Evolutionary conservation across 306 rosid genomes (phyloP).

Genomic region (Cyamopsis tetragonoloba): DNA sequence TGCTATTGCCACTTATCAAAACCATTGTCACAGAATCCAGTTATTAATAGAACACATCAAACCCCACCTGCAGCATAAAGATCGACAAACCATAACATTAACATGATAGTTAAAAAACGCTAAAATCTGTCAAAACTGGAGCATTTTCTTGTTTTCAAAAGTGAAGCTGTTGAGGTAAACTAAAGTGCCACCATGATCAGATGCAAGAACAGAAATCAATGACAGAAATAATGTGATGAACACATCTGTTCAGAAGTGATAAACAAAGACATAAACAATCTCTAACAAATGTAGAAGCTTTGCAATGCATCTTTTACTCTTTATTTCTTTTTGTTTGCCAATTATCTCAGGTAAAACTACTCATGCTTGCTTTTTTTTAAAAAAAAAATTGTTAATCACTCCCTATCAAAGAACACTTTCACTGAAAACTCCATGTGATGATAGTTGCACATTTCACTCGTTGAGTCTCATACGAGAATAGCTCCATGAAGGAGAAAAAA

Average conservation of each 20-base stretch:
- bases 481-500: too few relatives aligned
- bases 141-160: background rate
- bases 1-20: conserved; percentile 44
- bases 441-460: background rate
- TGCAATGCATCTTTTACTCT: background rate
- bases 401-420: background rate
- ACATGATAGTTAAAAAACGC: background rate
- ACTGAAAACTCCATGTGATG: background rate
- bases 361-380: background rate
- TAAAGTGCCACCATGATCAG: background rate
- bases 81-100: background rate
- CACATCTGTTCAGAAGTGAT: background rate
- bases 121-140: background rate
- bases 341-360: background rate
- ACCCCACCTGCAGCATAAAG: conserved; percentile 32
- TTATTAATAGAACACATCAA: conserved; percentile 3
- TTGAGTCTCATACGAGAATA: too few relatives aligned
- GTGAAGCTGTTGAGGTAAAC: background rate
- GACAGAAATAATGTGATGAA: background rate
- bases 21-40: conserved; percentile 30
- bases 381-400: background rate
- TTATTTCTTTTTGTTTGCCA: background rate
- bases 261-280: background rate
- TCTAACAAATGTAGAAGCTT: background rate
- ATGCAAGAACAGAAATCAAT: background rate